Base-by-base conservation (phyloP, 2,329 filamentous ascomycete species). In the Trichoderma aggressivum region DNA sequence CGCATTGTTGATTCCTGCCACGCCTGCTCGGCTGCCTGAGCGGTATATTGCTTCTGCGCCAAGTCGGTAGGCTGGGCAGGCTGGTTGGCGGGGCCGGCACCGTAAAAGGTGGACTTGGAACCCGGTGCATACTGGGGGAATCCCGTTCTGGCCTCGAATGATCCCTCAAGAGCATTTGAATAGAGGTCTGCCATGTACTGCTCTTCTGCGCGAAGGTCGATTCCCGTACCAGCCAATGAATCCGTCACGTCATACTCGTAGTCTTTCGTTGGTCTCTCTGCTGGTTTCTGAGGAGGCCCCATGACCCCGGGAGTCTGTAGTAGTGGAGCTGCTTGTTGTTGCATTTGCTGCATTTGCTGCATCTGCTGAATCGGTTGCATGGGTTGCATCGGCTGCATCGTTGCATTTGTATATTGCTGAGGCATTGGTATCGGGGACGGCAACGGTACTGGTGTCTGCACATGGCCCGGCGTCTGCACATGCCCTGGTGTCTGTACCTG, bases 181-280 rank as follows among this genome's bases (percentile, higher is more conserved):
- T 90, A 91, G 70, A 89, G 84, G 72, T 89, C 90, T 58, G 93
- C 90, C 80, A 96, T 86, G 74, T 90, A 92, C 75, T 94, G 92
- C 77, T 97, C 93, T 80, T 97, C 94, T 74, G 94, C 94, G 71
- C 91, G 90, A 60, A 97, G 82, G 82, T 97, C 93, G 74, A 98
- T 94, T 63, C 94, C 94, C 18, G 94, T 95, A 21, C 92, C 93
- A 21, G 91, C 91, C 69, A 97, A 82, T 64, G 94, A 92, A 82
- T 98, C 94, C 74, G 91, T 93, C 59, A 94, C 87, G 76, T 97
- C 93, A 76, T 94, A 89, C 71, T 88, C 84, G 70, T 86, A 85
- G 69, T 87, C 86, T 74, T 90, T 93, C 14, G 87, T 86, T 56
- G 89, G 87, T 74, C 86, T 85, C 71, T 92, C 91, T 21, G 85